Percentiles rank a stretch among this genome's conserved stretches.
These are phyloP conservation scores for Dendrocalamus sinicus DNA, from an alignment of 176 grass and related monocot genomes.

Conservation along the genomic window DNA sequence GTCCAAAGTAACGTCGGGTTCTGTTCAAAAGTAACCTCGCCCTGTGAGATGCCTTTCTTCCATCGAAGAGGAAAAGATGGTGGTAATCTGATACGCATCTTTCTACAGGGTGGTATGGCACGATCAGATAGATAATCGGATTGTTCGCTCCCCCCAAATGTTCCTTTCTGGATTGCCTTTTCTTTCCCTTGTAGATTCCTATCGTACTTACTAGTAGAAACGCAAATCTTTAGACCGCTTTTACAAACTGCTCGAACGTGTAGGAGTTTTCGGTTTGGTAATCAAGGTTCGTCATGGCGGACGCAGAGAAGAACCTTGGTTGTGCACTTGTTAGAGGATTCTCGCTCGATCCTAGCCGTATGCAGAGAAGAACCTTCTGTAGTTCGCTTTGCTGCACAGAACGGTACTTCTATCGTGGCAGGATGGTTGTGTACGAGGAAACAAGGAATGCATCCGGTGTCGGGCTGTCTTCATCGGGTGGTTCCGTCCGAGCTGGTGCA, in stretches of 20 bases:
- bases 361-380: too few species aligned
- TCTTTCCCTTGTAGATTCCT: neutral
- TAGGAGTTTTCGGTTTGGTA: too few species aligned
- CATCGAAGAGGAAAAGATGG: neutral
- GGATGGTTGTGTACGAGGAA: neutral
- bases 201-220: neutral
- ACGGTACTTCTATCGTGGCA: neutral
- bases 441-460: neutral
- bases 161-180: neutral
- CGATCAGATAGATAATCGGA: neutral
- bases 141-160: neutral
- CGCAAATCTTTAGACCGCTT: neutral
- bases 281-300: too few species aligned
- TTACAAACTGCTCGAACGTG: too few species aligned
- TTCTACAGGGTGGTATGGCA: neutral
- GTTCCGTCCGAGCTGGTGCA: slow-evolving; percentile 36
- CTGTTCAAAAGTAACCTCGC: neutral
- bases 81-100: neutral
- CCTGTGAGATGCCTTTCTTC: neutral
- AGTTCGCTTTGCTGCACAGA: neutral
- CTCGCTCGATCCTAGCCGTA: too few species aligned
- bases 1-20: neutral
- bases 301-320: too few species aligned
- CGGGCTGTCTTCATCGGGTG: neutral
- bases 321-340: too few species aligned